phyloP scores from a whole-genome alignment of 2,329 filamentous ascomycete species.

The Rhytidhysteron rufulum region DNA sequence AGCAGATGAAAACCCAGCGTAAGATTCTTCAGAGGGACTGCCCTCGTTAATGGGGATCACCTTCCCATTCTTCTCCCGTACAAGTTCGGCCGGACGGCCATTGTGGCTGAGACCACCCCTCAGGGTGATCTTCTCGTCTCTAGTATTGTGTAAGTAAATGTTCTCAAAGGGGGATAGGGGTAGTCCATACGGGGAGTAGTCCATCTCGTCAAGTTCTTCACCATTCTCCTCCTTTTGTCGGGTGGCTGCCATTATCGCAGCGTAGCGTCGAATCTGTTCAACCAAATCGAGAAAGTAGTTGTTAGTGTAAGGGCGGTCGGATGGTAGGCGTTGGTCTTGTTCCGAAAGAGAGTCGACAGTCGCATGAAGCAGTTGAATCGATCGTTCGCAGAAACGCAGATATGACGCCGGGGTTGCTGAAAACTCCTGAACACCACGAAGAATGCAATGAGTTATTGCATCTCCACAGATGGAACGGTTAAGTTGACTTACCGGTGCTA shows the following conservation, averaged over 20 bases:
- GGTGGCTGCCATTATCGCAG: conserved; percentile 72
- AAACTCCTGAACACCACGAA: conserved; percentile 66
- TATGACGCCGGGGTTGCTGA: conserved; percentile 68
- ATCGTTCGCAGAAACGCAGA: conserved; percentile 84
- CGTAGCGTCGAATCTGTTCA: conserved; percentile 89
- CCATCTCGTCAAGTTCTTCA: conserved; percentile 49
- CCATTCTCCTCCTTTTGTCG: conserved; percentile 63
- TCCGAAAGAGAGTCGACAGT: conserved; percentile 83
- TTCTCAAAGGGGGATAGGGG: conserved; percentile 2
- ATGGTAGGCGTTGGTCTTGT: conserved; percentile 76
- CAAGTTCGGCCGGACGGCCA: conserved; percentile 77
- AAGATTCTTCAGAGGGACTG: conserved; percentile 56
- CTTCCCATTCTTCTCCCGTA: conserved; percentile 76
- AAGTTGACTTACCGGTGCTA: conserved; percentile 82
- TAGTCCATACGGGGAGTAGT: conserved; percentile 43
- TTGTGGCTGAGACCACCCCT: conserved; percentile 78
- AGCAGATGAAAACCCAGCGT: conserved; percentile 48
- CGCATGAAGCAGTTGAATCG: conserved; percentile 84
- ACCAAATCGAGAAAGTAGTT: conserved; percentile 96
- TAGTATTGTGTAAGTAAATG: conserved; percentile 28
- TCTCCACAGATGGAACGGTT: conserved; percentile 50
- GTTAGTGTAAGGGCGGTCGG: conserved; percentile 88
- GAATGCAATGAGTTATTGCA: conserved; percentile 65
- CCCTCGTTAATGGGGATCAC: conserved; percentile 65
- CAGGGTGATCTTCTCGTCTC: conserved; percentile 71